Evolutionary conservation across 257 asterid genomes (phyloP).

Genomic region (Mentha longifolia): DNA sequence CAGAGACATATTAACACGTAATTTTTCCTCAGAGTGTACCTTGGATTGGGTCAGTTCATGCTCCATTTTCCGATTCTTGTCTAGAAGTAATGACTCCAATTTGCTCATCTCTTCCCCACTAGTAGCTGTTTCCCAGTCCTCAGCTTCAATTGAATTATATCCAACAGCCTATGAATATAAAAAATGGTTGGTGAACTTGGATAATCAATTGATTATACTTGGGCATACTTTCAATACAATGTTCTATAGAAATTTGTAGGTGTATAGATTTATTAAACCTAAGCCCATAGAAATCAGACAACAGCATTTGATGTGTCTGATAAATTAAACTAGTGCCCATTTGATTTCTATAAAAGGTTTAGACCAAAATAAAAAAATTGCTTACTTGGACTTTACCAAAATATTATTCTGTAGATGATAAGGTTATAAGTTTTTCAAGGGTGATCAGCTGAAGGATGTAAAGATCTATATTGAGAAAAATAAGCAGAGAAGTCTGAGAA

Average conservation of each 20-base stretch:
- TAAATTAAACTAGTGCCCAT: background rate
- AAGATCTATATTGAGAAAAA: constrained; percentile 28
- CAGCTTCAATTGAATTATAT: constrained; percentile 98
- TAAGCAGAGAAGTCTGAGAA: constrained; percentile 12
- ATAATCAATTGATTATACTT: background rate
- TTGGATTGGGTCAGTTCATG: constrained; percentile 92
- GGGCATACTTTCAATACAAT: constrained; percentile 13
- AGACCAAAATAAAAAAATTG: background rate
- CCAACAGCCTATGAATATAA: constrained; percentile 85
- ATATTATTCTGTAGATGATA: constrained; percentile 16
- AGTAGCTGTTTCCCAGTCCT: constrained; percentile 99
- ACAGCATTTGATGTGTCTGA: too few relatives aligned
- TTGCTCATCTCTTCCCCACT: constrained; percentile 98
- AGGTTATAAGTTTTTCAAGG: constrained; percentile 11
- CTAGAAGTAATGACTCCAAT: constrained; percentile 92
- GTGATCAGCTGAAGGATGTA: constrained; percentile 26
- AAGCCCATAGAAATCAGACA: too few relatives aligned
- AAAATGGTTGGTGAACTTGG: constrained; percentile 20
- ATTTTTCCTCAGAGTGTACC: constrained; percentile 46
- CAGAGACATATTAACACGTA: background rate
- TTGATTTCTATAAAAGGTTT: constrained; percentile 19
- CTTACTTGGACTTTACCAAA: background rate
- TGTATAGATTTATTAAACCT: too few relatives aligned
- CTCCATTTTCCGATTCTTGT: constrained; percentile 98
- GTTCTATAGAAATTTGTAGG: too few relatives aligned